These are phyloP conservation scores for Serendipita sp. DNA, from an alignment of 768 basidiomycete genomes.

Conservation along the genomic window DNA sequence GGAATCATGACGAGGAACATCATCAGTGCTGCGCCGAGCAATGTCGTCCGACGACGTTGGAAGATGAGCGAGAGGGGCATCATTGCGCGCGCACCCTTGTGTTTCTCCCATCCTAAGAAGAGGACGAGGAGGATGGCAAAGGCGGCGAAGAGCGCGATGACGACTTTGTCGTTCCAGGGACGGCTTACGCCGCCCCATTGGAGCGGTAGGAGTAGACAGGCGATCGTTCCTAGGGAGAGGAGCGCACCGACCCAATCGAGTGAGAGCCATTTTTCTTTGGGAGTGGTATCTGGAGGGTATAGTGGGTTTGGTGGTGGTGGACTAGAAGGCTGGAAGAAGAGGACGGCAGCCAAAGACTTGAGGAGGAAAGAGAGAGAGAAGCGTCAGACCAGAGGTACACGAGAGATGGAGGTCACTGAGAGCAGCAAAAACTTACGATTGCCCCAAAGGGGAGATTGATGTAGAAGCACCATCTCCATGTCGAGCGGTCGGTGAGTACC, in stretches of 20 bases:
- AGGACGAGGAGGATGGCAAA: constrained; percentile 18
- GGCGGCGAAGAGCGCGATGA: constrained; percentile 19
- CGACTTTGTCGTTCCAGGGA: constrained; percentile 23
- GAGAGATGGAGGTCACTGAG: not conserved
- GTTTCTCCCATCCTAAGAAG: constrained; percentile 22
- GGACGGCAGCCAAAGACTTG: constrained; percentile 22
- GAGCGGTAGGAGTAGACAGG: constrained; percentile 26
- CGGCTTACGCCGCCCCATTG: constrained; percentile 28
- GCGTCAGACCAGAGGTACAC: not conserved
- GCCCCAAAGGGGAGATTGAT: constrained; percentile 20
- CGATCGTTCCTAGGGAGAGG: constrained; percentile 23
- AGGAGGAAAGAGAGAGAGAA: no score
- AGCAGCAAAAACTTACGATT: constrained; percentile 13
- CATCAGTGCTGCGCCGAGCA: constrained; percentile 14
- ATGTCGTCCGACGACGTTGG: constrained; percentile 18
- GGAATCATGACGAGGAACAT: constrained; percentile 15
- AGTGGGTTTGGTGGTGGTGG: constrained; percentile 14
- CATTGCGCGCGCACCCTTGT: constrained; percentile 23
- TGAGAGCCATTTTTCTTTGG: constrained; percentile 11
- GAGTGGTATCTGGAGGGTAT: constrained; percentile 11
- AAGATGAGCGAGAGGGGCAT: constrained; percentile 23
- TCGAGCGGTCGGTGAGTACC: constrained; percentile 20
- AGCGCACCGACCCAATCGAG: constrained; percentile 26
- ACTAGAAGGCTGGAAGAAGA: constrained; percentile 19
- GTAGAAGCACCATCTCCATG: constrained; percentile 27